Base-by-base conservation (phyloP, 2,329 filamentous ascomycete genomes). In the Colletotrichum musae region DNA sequence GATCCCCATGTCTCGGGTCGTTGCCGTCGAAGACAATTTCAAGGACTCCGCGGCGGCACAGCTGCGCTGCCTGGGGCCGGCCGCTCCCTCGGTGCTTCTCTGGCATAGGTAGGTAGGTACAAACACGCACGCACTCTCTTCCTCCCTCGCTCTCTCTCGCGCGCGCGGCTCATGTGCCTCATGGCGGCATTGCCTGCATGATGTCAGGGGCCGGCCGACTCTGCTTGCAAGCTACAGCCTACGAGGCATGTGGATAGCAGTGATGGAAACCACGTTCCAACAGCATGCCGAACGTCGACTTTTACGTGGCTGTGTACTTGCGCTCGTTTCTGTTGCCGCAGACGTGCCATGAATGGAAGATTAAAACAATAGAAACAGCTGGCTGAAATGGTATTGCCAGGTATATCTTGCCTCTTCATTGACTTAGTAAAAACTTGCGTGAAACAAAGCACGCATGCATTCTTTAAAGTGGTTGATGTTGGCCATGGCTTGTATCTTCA, bases 11-110 rank as follows among this genome's bases (percentile, higher is more conserved):
- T 36, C 48, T 48, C n/a, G 61, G 65, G 54, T 53, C 48, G 32
- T 10, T 64, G 50, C 39, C 53, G 48, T 43, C 60, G 41, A 68
- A 64, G 43, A 63, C 41, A 10, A 39, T 58, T 24, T 28, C 16
- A n/a, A 9, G 13, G 45, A 9, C 45, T 7, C 18, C 45, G 45
- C 58, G 58, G 58, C 50, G 28, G 47, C 36, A 36, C 16, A 16
- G 43, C 43, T 47, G 58, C 21, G 48, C 32, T 53, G 47, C 16
- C 39, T 32, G 50, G 36, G 32, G 12, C 50, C 58, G 39, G 58
- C n/a, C 48, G 32, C 39, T 50, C 54, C 53, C 36, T 64, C 61
- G 45, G 61, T 51, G 61, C 24, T 58, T 52, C 61, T 64, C 43
- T 50, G 15, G n/a, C 21, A 24, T 24, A 24, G 21, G 21, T 4